Evolutionary conservation across 352 stramenopile species (phyloP), one percentile per base, ranked within the genome.

Genomic region (Pythium aphanidermatum): DNA sequence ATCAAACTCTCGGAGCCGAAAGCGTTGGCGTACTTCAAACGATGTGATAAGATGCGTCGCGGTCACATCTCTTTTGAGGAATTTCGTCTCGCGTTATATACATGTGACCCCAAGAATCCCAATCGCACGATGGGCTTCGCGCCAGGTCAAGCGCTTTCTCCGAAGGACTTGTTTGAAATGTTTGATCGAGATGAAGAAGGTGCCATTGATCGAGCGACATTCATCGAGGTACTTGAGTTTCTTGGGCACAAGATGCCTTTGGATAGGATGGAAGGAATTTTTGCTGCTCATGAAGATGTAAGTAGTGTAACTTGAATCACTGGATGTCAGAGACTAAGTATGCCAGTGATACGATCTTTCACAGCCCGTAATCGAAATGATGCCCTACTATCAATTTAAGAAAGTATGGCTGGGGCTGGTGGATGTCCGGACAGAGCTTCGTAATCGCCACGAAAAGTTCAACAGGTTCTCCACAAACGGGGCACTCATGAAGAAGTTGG

Each of bases 161-260:
- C 77, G 0, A 92, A 90, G 19, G 77, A 92, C 46, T 12, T 90
- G 23, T 92, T 92, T 26, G 69, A 83, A 9, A 90, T 92, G 70
- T 92, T 85, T 44, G 80, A 90, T 48, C 66, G 60, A 3, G 73
- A 86, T 0, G 77, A 88, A 24, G 51, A 82, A 53, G 74, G 77
- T n/a, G 65, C 58, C 13, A 70, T 92, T 13, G 77, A 88, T 44
- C 64, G 75, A 36, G 71, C 51, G 2, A 73, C 69, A 27, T 92
- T 92, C 53, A 60, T 82, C 30, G 70, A 81, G 41, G 45, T 89
- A 3, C 70, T 89, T 17, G 65, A 63, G 39, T 89, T 91, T 36
- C 60, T 91, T 5, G 76, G 75, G 25, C 63, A 67, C 37, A 80
- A 77, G 27, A 68, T 85, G 46, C 55, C 74, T 16, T 62, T 89